A percentile compares a stretch with the other conserved stretches of the same genome.
These are phyloP conservation scores for Pseudonectria buxi DNA, from an alignment of 2,329 filamentous ascomycete species.

Conservation along the genomic window DNA sequence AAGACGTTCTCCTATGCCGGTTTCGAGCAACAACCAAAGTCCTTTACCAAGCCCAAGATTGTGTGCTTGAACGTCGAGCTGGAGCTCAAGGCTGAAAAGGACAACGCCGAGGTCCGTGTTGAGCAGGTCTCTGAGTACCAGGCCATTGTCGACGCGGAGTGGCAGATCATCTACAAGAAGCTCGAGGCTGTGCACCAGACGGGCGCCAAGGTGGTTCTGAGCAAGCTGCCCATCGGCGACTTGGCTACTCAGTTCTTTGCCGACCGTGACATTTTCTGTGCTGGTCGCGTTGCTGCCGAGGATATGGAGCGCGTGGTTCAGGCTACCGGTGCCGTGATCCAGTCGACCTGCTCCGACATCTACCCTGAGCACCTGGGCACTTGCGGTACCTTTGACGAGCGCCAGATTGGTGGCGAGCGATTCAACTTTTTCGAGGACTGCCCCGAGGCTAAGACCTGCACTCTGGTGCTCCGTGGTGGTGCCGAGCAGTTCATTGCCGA, in stretches of 20 bases:
- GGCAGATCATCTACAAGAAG: slow-evolving; percentile 99
- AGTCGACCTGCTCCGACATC: slow-evolving; percentile 97
- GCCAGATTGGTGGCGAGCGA: slow-evolving; percentile 92
- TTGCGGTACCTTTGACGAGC: slow-evolving; percentile 87
- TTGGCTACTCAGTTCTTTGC: slow-evolving; percentile 97
- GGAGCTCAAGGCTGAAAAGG: slow-evolving; percentile 97
- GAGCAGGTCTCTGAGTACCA: slow-evolving; percentile 99
- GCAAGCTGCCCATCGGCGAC: slow-evolving; percentile 95
- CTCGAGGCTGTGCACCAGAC: slow-evolving; percentile 91
- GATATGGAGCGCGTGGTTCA: slow-evolving; percentile 96
- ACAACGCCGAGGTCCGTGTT: slow-evolving; percentile 96
- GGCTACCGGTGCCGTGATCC: slow-evolving; percentile 83
- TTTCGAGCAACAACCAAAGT: slow-evolving; percentile 98
- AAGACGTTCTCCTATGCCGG: slow-evolving; percentile 99
- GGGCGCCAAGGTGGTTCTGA: slow-evolving; percentile 93
- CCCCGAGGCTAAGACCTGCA: slow-evolving; percentile 93
- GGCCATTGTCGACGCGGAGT: slow-evolving; percentile 97
- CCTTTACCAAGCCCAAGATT: slow-evolving; percentile 89
- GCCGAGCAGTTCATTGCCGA: slow-evolving; percentile 99
- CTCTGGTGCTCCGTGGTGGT: slow-evolving; percentile 85
- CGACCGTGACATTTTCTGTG: slow-evolving; percentile 96
- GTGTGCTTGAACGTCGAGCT: slow-evolving; percentile 97
- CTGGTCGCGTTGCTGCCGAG: slow-evolving; percentile 81
- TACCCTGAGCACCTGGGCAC: slow-evolving; percentile 80
- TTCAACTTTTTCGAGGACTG: slow-evolving; percentile 99